phyloP scores from a whole-genome alignment of 1,139 yeast species.

The Geotrichum citri-aurantii region DNA sequence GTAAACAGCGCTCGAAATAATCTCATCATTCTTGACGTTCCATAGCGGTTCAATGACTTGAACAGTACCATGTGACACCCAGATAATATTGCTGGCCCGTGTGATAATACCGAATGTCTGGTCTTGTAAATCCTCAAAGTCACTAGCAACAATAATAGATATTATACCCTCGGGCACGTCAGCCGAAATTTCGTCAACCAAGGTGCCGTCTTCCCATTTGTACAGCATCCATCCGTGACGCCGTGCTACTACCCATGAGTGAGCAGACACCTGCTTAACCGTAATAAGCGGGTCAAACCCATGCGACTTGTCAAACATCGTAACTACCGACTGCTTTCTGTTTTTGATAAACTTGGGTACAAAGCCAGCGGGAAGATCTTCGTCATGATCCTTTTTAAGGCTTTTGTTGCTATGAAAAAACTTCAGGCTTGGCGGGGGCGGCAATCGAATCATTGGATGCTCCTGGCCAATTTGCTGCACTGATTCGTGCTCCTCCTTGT shows the following conservation, averaged over 20 bases:
- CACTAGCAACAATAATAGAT: conserved; percentile 15
- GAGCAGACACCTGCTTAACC: conserved; percentile 21
- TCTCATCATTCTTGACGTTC: conserved; percentile 16
- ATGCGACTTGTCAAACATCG: conserved; percentile 18
- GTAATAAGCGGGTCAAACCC: conserved; percentile 19
- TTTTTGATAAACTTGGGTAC: conserved; percentile 6
- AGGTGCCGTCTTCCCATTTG: conserved; percentile 23
- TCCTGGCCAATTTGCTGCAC: conserved; percentile 11
- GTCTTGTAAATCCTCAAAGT: conserved; percentile 5
- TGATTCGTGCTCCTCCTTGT: conserved; percentile 6
- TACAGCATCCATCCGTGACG: conserved; percentile 26
- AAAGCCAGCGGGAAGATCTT: neutral
- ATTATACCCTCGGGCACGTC: conserved; percentile 21
- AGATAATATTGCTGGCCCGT: conserved; percentile 23
- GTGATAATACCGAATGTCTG: conserved; percentile 24
- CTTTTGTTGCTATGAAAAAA: neutral
- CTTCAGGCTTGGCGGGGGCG: conserved; percentile 8
- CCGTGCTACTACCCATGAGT: conserved; percentile 25
- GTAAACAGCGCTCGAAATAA: conserved; percentile 12
- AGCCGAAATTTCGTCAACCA: conserved; percentile 24
- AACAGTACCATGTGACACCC: conserved; percentile 25
- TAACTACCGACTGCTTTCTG: conserved; percentile 14
- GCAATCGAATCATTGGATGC: conserved; percentile 13
- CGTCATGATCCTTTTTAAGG: neutral
- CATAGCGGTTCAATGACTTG: conserved; percentile 25